phyloP scores from a whole-genome alignment of 305 asterid species.

The Fraxinus nigra region DNA sequence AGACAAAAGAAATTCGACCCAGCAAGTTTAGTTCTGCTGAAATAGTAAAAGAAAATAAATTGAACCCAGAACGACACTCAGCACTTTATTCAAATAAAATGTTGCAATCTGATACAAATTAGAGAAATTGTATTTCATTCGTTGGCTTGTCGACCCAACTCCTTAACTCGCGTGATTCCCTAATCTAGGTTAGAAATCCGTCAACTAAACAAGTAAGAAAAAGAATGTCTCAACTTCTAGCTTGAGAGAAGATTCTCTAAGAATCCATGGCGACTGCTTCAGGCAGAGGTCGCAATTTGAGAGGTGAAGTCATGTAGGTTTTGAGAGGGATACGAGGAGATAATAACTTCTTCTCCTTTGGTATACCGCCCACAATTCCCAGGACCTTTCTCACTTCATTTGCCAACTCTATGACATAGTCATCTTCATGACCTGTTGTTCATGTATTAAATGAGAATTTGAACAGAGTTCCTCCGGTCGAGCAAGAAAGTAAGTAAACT shows the following conservation, averaged over 20 bases:
- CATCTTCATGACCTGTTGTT: conserved; percentile 72
- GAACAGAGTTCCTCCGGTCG: background rate
- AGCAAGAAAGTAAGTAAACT: background rate
- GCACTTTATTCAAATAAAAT: background rate
- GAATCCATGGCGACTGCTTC: conserved; percentile 65
- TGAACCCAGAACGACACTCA: background rate
- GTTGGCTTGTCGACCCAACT: background rate
- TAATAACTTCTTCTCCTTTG: conserved; percentile 40
- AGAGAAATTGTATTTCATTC: background rate
- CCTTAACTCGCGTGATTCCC: background rate
- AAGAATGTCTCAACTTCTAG: conserved; percentile 1
- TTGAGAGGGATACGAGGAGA: conserved; percentile 33
- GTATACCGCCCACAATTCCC: conserved; percentile 32
- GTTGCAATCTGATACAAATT: background rate
- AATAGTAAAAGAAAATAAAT: background rate
- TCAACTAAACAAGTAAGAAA: background rate
- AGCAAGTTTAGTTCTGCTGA: background rate
- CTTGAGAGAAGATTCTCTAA: conserved; percentile 23
- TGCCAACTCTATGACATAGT: conserved; percentile 72
- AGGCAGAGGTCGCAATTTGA: conserved; percentile 39
- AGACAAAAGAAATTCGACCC: background rate
- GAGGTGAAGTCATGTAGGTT: conserved; percentile 40
- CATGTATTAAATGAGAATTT: background rate
- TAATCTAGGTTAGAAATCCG: conserved; percentile 5
- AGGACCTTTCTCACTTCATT: conserved; percentile 83